Evolutionary conservation across 352 stramenopile genomes (phyloP), one percentile per base, ranked within the genome.

Genomic region (Sclerospora graminicola): DNA sequence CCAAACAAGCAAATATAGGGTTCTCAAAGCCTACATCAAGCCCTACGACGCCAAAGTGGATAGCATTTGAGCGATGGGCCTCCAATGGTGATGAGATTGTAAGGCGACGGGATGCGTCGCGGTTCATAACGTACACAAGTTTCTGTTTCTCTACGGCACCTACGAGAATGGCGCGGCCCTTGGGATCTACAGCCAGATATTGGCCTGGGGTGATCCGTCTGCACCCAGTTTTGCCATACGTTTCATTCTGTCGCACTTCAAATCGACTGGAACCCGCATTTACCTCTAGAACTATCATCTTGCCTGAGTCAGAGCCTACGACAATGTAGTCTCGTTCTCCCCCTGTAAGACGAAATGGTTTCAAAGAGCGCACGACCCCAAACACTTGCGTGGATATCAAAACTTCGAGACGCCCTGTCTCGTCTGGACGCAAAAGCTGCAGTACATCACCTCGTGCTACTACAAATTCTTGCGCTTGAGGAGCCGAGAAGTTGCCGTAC

Each of bases 21-120:
- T 99, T 99, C 47, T 99, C 96, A 60, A 98, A 99, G 27, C 96
- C 96, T 10, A 99, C 96, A 55, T 99, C 96, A 1, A 99, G 54
- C 5, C 93, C 97, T 14, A 97, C 89, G 0, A 96, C 72, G 28
- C 74, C 77, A 48, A 98, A 98, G 15, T 96, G 87, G 21, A 99
- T 87, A 11, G 91, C 96, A 34, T 96, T 66, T 10, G 82, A 88
- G 39, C 96, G 95, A 74, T 99, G 96, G 16, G 97, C 97, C 61
- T 99, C 96, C n/a, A 99, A 65, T 11, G 97, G 97, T 48, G 84
- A 98, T 32, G 95, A 97, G 53, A 99, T 98, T 13, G 95, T 98
- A 9, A 98, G 61, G 1, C 84, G 79, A 51, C 88, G 96, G 1
- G 78, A 82, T 5, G 86, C 82, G 59, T 99, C 95, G 21, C 95